Conservation (phyloP, 345 rosid species). For the Aethionema arabicum region DNA sequence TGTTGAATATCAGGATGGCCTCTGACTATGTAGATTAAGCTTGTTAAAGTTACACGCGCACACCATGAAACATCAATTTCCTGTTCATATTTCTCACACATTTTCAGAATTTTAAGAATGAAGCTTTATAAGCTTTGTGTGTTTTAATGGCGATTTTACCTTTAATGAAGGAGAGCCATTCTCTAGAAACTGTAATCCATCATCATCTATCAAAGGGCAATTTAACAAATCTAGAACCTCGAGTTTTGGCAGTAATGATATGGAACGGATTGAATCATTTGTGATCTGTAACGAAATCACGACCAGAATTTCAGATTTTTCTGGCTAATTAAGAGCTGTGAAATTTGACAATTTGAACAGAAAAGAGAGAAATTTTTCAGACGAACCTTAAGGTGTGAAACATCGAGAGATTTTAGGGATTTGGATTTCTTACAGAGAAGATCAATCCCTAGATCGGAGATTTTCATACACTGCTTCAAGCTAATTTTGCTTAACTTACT, state of each 20-base stretch:
- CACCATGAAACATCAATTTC: conserved; percentile 78
- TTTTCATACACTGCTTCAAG: conserved; percentile 95
- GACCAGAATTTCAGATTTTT: conserved; percentile 5
- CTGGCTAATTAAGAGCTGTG: not conserved
- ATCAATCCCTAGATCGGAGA: conserved; percentile 74
- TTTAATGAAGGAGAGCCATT: conserved; percentile 61
- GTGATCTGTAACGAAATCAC: conserved; percentile 55
- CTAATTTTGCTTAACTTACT: conserved; percentile 62
- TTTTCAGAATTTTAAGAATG: not conserved
- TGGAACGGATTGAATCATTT: conserved; percentile 59
- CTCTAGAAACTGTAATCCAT: conserved; percentile 58
- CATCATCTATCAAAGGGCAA: conserved; percentile 65
- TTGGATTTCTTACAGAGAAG: conserved; percentile 77
- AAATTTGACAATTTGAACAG: not conserved
- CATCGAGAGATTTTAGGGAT: conserved; percentile 61
- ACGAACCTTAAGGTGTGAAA: conserved; percentile 85
- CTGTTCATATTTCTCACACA: conserved; percentile 34
- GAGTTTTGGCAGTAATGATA: conserved; percentile 60
- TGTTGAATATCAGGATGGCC: conserved; percentile 58
- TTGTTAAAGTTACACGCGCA: conserved; percentile 52
- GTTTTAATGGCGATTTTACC: conserved; percentile 41
- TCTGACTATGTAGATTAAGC: conserved; percentile 50
- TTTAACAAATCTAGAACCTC: conserved; percentile 59
- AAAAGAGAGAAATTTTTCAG: not conserved
- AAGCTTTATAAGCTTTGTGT: not conserved